These are phyloP conservation scores for Alternaria sp. DNA, from an alignment of 2,329 filamentous ascomycete genomes.

Conservation along the genomic window DNA sequence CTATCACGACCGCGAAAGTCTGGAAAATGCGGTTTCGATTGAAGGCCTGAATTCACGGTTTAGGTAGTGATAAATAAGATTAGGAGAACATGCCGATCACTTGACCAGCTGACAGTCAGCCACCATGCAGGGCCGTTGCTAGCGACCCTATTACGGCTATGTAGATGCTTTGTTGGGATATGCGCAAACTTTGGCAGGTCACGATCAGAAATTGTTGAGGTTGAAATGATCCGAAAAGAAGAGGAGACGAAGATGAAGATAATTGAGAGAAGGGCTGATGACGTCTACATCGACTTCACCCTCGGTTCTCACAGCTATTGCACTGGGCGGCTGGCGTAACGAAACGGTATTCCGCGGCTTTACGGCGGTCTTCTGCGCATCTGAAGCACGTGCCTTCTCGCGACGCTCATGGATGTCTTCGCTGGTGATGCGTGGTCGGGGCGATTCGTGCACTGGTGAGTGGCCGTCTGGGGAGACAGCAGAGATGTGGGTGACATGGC, in stretches of 20 bases:
- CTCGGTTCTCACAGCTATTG: not conserved
- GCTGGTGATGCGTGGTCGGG: not conserved
- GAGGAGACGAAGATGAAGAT: not conserved
- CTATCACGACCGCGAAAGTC: not conserved
- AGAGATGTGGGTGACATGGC: too few relatives aligned
- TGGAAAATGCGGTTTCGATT: not conserved
- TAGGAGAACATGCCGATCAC: not conserved
- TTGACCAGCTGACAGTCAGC: not conserved
- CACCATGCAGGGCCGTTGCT: not conserved
- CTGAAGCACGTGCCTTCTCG: fast-evolving
- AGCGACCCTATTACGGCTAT: not conserved
- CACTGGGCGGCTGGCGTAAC: not conserved
- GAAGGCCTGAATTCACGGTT: not conserved
- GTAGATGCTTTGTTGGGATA: not conserved
- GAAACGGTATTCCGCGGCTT: not conserved
- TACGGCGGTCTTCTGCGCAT: fast-evolving
- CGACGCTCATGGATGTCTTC: not conserved
- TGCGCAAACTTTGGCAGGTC: too few relatives aligned
- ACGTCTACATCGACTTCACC: not conserved
- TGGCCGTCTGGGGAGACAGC: not conserved
- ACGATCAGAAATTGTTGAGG: not conserved
- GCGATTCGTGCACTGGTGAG: not conserved
- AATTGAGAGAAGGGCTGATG: not conserved
- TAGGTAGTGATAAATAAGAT: not conserved
- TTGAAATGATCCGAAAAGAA: fast-evolving